Base-by-base conservation (phyloP, 1,284 basidiomycete species). In the Puccinia sorghi region DNA sequence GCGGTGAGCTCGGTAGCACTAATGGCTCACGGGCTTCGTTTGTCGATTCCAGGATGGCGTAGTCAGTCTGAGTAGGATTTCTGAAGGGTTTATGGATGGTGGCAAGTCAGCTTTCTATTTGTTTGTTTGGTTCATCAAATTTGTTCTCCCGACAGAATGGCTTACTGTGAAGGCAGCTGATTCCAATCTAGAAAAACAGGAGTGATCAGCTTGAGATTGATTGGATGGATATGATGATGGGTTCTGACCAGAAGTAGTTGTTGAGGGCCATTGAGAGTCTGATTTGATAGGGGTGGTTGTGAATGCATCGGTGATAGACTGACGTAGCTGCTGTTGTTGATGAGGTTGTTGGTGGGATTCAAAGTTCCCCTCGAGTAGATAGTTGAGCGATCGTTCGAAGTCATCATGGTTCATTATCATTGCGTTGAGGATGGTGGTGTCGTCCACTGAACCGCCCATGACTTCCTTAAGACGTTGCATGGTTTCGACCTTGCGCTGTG, bases 21-120 rank as follows among this genome's bases (percentile, higher is more conserved):
- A 79, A n/a, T 56, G 77, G 77, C 32, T 79, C 77, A 52, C 77
- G 77, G 63, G 37, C 48, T 43, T 79, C 77, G 46, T 32, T 59
- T 11, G 46, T 54, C 39, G 71, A 17, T 20, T 71, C 70, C 43
- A 69, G 15, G 22, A 48, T 67, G 9, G 25, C 22, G 66, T 67
- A 52, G 32, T 67, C 25, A 9, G 48, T 25, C 25, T 73, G 46
- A 9, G 56, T 50, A 0, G 57, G 56, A 13, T 61, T 59, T 52
- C 39, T 57, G 72, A 63, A 63, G 0, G 54, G 22, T 54, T 9
- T 9, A 15, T 1, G n/a, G 41, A 48, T 46, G 3, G 7, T 20
- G 8, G 3, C 17, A 41, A n/a, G 20, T 67, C 15, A 43, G n/a
- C 13, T 39, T 8, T 66, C 5, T 64, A 37, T 63, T 4, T 63